A percentile compares a stretch with the other conserved stretches of the same genome.
Evolutionary conservation across 2,329 filamentous ascomycete genomes (phyloP).

Genomic region (Aspergillus pseudoviridinutans): DNA sequence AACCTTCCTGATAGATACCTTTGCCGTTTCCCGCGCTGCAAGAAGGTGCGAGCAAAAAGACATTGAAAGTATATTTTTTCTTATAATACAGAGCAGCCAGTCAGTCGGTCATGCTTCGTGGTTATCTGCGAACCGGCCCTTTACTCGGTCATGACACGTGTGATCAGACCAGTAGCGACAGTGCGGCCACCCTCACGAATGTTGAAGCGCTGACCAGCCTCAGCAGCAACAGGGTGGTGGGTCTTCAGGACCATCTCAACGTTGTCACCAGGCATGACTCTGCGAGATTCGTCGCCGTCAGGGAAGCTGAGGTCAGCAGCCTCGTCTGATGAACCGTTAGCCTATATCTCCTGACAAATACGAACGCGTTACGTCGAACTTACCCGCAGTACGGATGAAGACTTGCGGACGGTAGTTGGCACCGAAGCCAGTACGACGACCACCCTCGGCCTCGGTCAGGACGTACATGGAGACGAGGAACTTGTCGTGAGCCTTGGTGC

Average conservation of each 20-base stretch:
- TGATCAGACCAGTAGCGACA: slow-evolving; percentile 78
- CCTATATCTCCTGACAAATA: slow-evolving; percentile 15
- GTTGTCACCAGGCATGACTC: slow-evolving; percentile 98
- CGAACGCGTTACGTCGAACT: slow-evolving; percentile 38
- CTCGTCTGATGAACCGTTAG: slow-evolving; percentile 47
- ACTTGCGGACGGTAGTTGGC: slow-evolving; percentile 97
- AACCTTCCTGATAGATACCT: slow-evolving; percentile 22
- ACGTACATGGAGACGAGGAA: slow-evolving; percentile 97
- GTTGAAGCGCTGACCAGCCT: slow-evolving; percentile 94
- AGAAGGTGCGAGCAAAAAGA: slow-evolving; percentile 26
- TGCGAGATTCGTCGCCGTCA: slow-evolving; percentile 72
- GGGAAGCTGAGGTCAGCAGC: slow-evolving; percentile 78
- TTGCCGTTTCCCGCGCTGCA: slow-evolving; percentile 35
- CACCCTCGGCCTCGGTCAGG: slow-evolving; percentile 95
- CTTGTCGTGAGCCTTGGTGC: slow-evolving; percentile 80
- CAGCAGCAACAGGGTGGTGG: slow-evolving; percentile 79
- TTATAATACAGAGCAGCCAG: slow-evolving; percentile 31
- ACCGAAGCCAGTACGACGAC: slow-evolving; percentile 91
- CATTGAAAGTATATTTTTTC: slow-evolving; percentile 19
- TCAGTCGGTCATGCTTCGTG: slow-evolving; percentile 7
- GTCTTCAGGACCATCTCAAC: slow-evolving; percentile 92
- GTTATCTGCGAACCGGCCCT: slow-evolving; percentile 5
- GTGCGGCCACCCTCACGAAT: slow-evolving; percentile 93
- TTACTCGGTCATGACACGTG: slow-evolving; percentile 59
- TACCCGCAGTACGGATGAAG: slow-evolving; percentile 88